phyloP scores from a whole-genome alignment of 164 flowering plant genomes.

The Vitis labrusca region DNA sequence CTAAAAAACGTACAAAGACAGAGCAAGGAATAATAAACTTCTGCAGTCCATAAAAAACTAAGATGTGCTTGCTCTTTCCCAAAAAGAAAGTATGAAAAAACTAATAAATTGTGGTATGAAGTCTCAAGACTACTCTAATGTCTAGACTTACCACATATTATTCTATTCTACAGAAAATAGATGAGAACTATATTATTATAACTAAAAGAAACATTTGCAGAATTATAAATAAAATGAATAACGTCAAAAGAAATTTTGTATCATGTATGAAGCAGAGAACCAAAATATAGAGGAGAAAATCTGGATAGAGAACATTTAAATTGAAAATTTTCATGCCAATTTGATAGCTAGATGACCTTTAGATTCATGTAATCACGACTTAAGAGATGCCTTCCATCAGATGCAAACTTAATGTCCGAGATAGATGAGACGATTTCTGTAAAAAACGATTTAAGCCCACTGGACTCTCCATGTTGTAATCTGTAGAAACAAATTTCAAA shows the following conservation, averaged over 20 bases:
- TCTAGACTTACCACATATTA: neutral
- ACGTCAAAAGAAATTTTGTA: no score
- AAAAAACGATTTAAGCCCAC: slow-evolving; percentile 63
- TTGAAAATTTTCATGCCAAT: neutral
- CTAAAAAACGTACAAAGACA: no score
- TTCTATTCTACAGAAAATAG: neutral
- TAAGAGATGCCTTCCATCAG: slow-evolving; percentile 66
- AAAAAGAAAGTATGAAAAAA: neutral
- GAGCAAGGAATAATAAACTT: neutral
- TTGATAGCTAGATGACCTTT: slow-evolving; percentile 48
- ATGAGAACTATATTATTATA: neutral
- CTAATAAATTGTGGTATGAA: neutral
- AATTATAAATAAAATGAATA: no score
- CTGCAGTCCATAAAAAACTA: neutral
- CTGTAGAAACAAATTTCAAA: slow-evolving; percentile 36
- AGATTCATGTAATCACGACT: slow-evolving; percentile 87
- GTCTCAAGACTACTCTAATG: neutral
- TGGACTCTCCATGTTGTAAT: slow-evolving; percentile 52
- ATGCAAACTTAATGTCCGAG: slow-evolving; percentile 72
- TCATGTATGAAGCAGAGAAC: neutral
- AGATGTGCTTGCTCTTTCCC: neutral
- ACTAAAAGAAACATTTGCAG: neutral
- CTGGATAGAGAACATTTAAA: neutral
- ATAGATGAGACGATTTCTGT: slow-evolving; percentile 76
- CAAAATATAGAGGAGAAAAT: neutral